A percentile compares a stretch with the other conserved stretches of the same genome.
phyloP scores from a whole-genome alignment of 2,329 filamentous ascomycete genomes.

The Talaromyces rugulosus region DNA sequence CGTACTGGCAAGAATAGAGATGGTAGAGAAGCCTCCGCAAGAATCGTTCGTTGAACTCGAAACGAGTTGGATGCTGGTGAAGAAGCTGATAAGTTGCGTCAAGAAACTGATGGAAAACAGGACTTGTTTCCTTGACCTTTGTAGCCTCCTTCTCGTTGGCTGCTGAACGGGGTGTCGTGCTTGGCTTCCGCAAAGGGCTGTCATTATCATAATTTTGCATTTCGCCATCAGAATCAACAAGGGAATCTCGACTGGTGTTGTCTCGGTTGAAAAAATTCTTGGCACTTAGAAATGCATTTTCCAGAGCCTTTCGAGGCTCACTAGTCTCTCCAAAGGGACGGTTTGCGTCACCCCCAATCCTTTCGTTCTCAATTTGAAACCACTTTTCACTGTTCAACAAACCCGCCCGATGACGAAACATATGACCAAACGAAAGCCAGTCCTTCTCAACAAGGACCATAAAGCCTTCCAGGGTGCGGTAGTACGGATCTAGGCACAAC shows the following conservation, averaged over 20 bases:
- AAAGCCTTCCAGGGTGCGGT: slow-evolving; percentile 88
- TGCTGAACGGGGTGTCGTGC: slow-evolving; percentile 27
- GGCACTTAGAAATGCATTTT: slow-evolving; percentile 78
- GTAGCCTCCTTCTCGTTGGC: slow-evolving; percentile 64
- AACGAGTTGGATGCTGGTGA: slow-evolving; percentile 78
- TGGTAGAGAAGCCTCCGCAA: slow-evolving; percentile 86
- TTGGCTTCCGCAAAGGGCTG: slow-evolving; percentile 33
- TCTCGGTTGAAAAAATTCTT: slow-evolving; percentile 86
- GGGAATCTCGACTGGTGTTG: slow-evolving; percentile 60
- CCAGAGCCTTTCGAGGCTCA: slow-evolving; percentile 66
- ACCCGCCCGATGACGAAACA: slow-evolving; percentile 91
- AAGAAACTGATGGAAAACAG: slow-evolving; percentile 96
- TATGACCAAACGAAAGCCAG: slow-evolving; percentile 96
- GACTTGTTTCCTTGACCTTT: slow-evolving; percentile 80
- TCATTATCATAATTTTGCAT: slow-evolving; percentile 48
- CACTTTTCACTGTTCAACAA: slow-evolving; percentile 87
- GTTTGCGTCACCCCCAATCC: slow-evolving; percentile 54
- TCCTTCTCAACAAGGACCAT: slow-evolving; percentile 95
- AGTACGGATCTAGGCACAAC: slow-evolving; percentile 92
- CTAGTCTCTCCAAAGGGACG: slow-evolving; percentile 37
- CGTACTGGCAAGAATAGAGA: slow-evolving; percentile 92
- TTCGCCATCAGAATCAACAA: slow-evolving; percentile 59
- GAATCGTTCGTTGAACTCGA: slow-evolving; percentile 96
- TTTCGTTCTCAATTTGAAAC: slow-evolving; percentile 84
- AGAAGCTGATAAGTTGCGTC: slow-evolving; percentile 90